Conservation (phyloP, 2,329 filamentous ascomycete species). For the Fusarium transvaalense region DNA sequence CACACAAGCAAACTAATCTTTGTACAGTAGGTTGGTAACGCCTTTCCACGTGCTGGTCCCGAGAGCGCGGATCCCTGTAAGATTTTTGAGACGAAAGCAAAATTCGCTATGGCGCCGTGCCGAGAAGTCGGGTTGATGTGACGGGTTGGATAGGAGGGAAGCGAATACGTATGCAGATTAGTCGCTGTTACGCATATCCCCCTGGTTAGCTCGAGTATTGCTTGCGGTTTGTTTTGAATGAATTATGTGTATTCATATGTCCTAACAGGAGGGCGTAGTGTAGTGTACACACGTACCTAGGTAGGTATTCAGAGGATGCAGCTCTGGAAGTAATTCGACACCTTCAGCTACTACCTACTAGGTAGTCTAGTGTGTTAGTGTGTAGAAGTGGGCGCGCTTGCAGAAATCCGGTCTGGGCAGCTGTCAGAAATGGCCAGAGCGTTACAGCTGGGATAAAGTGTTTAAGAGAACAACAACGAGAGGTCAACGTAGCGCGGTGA, state of each 20-base stretch:
- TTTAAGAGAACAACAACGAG: slow-evolving; percentile 39
- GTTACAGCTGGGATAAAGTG: slow-evolving; percentile 45
- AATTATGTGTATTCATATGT: slow-evolving; percentile 20
- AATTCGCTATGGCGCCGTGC: slow-evolving; percentile 28
- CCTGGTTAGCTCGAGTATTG: slow-evolving; percentile 33
- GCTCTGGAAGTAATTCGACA: slow-evolving; percentile 35
- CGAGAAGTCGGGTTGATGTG: slow-evolving; percentile 22
- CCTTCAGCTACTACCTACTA: no score
- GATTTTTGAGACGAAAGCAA: slow-evolving; percentile 35
- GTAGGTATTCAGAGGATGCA: slow-evolving; percentile 29
- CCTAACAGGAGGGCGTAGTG: slow-evolving; percentile 22
- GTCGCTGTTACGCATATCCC: slow-evolving; percentile 33
- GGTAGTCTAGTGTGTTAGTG: no score
- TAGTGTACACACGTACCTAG: slow-evolving; percentile 30
- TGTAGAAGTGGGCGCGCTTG: slow-evolving; percentile 32
- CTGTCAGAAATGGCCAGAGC: slow-evolving; percentile 44
- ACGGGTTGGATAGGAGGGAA: slow-evolving; percentile 29
- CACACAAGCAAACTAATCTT: slow-evolving; percentile 17
- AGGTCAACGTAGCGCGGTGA: slow-evolving; percentile 43
- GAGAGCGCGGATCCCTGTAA: slow-evolving; percentile 42
- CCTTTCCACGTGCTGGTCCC: slow-evolving; percentile 45
- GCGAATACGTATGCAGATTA: slow-evolving; percentile 28
- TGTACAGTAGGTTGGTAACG: slow-evolving; percentile 43
- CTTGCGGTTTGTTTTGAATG: slow-evolving; percentile 34
- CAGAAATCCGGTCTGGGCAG: slow-evolving; percentile 34